Base-by-base conservation (phyloP, 2,329 filamentous ascomycete genomes). In the Sodiomyces alkalinus region DNA sequence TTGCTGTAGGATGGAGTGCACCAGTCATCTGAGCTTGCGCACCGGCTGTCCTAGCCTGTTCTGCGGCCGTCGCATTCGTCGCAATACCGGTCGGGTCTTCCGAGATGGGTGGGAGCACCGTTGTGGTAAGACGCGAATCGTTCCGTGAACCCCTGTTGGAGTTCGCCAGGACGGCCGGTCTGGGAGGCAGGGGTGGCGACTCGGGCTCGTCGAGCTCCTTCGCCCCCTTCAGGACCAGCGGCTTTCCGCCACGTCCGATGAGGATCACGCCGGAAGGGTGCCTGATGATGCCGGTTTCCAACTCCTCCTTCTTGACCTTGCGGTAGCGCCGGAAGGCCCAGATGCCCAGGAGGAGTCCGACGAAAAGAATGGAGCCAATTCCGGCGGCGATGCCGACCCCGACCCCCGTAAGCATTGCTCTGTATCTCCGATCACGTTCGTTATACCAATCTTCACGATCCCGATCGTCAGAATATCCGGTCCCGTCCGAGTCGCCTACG, bases 271-370 rank as follows among this genome's bases (percentile, higher is more conserved):
- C 23, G 10, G 23, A 16, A 25, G 23, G 23, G 10, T 25, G 23
- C 10, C 17, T 16, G 12, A 25, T 25, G 8, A 17, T 25, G 10
- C 23, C 23, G 14, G 17, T 4, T 15, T 34, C 27, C 15, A 17
- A 21, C 23, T 30, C 26, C 1, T 16, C 29, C 12, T 26, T 17
- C 6, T 29, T 36, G 3, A 32, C 23, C 11, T 29, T 26, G 6
- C 32, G 29, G 15, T 32, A 32, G 4, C 32, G 13, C 29, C 15
- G 17, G 21, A 30, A 12, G 12, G 32, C 32, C 32, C 34, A 32
- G 7, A 20, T 16, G n/a, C 21, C 17, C 14, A 36, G 12, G 3
- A n/a, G 27, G 5, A 24, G 0, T 4, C 32, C 22, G 11, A 32
- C 7, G 3, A 32, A 7, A 14, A 17, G 20, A 12, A 27, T 10